phyloP scores from a whole-genome alignment of 169 alveolate genomes.

The Plasmodium cynomolgi region DNA sequence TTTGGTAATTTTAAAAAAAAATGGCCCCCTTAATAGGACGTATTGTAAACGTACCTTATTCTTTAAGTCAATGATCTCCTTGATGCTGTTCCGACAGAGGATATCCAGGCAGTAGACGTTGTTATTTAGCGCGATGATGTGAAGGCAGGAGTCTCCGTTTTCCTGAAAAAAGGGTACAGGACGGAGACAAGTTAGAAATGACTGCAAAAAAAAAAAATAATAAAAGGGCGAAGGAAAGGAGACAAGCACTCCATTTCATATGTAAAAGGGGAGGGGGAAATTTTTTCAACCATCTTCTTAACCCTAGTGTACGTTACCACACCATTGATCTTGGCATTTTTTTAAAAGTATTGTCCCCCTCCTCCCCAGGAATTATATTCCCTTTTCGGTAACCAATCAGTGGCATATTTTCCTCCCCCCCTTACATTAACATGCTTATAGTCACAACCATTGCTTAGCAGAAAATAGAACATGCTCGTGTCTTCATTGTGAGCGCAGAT shows the following conservation, averaged over 20 bases:
- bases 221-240: not conserved
- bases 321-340: conserved; percentile 2
- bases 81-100: conserved; percentile 45
- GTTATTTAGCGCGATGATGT: conserved; percentile 59
- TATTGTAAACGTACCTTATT: conserved; percentile 30
- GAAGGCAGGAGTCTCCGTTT: conserved; percentile 70
- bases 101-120: conserved; percentile 49
- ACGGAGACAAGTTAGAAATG: not conserved
- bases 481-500: conserved; percentile 65
- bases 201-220: not conserved
- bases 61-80: conserved; percentile 57
- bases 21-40: not conserved
- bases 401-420: not conserved
- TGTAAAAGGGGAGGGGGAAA: not conserved
- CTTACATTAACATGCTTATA: conserved; percentile 58
- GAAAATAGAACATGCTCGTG: conserved; percentile 57
- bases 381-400: not conserved
- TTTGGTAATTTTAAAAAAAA: not conserved
- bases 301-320: not conserved
- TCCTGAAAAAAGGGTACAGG: conserved; percentile 8
- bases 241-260: not conserved
- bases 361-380: not conserved
- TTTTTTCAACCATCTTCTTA: not conserved
- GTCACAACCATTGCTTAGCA: conserved; percentile 67
- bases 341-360: not conserved